phyloP scores from a whole-genome alignment of 2,329 filamentous ascomycete species.

The Shiraia bambusicola region DNA sequence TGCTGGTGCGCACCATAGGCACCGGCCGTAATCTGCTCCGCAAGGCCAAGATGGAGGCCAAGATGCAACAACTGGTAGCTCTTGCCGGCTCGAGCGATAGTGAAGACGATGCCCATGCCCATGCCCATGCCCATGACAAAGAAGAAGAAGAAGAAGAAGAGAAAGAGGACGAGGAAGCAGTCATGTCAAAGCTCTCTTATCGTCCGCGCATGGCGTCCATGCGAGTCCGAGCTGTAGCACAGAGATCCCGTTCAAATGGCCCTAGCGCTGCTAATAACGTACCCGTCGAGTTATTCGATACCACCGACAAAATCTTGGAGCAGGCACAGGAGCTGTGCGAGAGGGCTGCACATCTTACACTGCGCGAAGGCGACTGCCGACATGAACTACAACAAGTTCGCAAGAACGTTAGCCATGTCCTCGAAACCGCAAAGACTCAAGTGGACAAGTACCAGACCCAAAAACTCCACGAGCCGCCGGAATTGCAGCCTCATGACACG shows the following conservation, averaged over 20 bases:
- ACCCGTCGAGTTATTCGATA: slow-evolving; percentile 52
- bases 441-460: slow-evolving; percentile 26
- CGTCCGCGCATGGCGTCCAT: slow-evolving; percentile 38
- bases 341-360: slow-evolving; percentile 81
- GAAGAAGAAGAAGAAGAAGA: too few species aligned
- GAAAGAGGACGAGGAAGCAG: slow-evolving; percentile 29
- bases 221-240: slow-evolving; percentile 26
- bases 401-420: slow-evolving; percentile 63
- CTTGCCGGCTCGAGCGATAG: slow-evolving; percentile 34
- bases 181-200: slow-evolving; percentile 41
- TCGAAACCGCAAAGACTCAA: slow-evolving; percentile 57
- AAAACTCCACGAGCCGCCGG: slow-evolving; percentile 14
- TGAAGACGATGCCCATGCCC: slow-evolving; percentile 23
- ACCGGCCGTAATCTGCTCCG: slow-evolving; percentile 79
- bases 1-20: slow-evolving; percentile 78
- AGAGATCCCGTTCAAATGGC: slow-evolving; percentile 12
- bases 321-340: slow-evolving; percentile 80
- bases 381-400: slow-evolving; percentile 72
- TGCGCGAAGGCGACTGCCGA: slow-evolving; percentile 84
- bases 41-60: slow-evolving; percentile 82
- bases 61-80: slow-evolving; percentile 57
- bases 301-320: slow-evolving; percentile 76
- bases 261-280: slow-evolving; percentile 12
- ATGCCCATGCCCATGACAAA: too few species aligned
- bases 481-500: slow-evolving; percentile 17